phyloP scores from a whole-genome alignment of 2,329 filamentous ascomycete species.

The Ophiostoma piceae region DNA sequence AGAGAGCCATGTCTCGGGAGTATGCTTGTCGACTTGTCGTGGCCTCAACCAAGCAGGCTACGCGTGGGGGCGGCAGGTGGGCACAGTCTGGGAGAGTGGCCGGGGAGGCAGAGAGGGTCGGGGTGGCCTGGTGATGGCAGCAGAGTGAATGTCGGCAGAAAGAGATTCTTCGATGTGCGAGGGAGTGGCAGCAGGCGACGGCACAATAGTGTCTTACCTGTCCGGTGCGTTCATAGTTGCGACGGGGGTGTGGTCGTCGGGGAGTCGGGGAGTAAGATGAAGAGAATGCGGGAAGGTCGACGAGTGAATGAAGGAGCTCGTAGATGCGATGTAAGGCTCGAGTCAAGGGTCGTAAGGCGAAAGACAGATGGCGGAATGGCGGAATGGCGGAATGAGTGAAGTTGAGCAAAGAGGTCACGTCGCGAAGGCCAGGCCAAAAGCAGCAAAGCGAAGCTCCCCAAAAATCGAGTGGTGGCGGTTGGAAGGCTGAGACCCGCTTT shows the following conservation, averaged over 20 bases:
- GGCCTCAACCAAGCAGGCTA: neutral
- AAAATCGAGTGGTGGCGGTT: neutral
- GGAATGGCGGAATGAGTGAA: neutral
- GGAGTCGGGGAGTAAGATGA: neutral
- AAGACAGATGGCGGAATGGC: neutral
- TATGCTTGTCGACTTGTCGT: neutral
- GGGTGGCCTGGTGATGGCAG: neutral
- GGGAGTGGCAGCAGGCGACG: neutral
- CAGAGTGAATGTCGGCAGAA: neutral
- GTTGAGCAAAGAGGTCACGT: neutral
- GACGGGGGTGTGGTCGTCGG: neutral
- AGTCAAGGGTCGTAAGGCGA: neutral
- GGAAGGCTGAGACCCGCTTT: constrained; percentile 5
- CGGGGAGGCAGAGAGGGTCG: neutral
- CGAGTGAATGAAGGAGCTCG: neutral
- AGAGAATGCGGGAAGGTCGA: neutral
- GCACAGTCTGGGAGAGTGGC: neutral
- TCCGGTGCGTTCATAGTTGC: constrained; percentile 51
- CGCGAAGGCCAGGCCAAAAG: constrained; percentile 7
- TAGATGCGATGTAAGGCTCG: neutral
- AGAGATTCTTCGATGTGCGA: neutral
- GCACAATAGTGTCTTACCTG: constrained; percentile 39
- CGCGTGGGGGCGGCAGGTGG: too few relatives aligned
- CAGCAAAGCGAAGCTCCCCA: constrained; percentile 8
- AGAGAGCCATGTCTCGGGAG: neutral